A percentile compares a stretch with the other conserved stretches of the same genome.
phyloP scores from a whole-genome alignment of 2,329 filamentous ascomycete species.

The Dothistroma pini region DNA sequence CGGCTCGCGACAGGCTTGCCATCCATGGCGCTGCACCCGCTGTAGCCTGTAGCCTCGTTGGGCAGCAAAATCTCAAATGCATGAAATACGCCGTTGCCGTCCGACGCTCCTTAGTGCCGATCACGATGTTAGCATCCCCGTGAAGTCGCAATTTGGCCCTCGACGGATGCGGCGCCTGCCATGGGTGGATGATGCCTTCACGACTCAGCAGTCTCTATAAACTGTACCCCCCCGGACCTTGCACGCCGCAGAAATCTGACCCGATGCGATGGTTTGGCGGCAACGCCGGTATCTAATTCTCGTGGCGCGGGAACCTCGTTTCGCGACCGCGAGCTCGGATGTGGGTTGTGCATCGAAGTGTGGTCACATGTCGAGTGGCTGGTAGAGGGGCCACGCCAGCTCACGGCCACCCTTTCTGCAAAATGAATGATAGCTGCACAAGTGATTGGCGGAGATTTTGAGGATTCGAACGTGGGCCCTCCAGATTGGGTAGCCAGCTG shows the following conservation, averaged over 20 bases:
- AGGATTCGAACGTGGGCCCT: not conserved
- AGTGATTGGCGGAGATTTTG: not conserved
- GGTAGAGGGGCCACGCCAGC: not conserved
- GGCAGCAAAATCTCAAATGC: conserved; percentile 1
- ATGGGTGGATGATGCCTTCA: not conserved
- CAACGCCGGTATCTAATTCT: not conserved
- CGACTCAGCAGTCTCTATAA: not conserved
- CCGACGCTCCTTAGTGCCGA: conserved; percentile 4
- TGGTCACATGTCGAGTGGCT: not conserved
- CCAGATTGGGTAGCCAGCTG: not conserved
- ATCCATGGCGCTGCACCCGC: not conserved
- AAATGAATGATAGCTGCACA: not conserved
- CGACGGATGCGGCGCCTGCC: not conserved
- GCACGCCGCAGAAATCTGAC: not conserved
- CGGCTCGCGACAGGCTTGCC: not conserved
- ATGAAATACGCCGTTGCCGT: conserved; percentile 5
- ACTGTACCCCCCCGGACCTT: not conserved
- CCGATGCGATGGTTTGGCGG: conserved; percentile 1
- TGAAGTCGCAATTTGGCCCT: not conserved
- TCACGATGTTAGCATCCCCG: conserved; percentile 3
- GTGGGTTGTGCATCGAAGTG: not conserved
- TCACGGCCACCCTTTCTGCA: not conserved
- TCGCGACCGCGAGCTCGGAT: conserved; percentile 1
- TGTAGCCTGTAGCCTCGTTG: not conserved
- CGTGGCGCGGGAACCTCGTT: not conserved